These are phyloP conservation scores for Rhododendron simsii DNA, from an alignment of 148 eudicot species.

Conservation along the genomic window DNA sequence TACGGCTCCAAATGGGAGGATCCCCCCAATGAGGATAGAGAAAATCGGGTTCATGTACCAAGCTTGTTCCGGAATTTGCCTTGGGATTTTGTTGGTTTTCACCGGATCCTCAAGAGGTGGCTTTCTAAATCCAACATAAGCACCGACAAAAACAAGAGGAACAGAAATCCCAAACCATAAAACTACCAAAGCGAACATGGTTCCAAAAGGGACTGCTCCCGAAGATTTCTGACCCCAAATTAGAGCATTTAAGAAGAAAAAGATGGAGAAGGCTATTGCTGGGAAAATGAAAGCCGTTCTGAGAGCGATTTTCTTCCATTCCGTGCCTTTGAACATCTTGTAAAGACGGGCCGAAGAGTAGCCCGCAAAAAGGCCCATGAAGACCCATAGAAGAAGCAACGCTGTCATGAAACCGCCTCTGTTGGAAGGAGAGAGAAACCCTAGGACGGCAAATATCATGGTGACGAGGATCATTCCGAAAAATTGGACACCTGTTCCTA, in stretches of 20 bases:
- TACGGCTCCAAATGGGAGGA: slow-evolving; percentile 56
- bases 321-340: slow-evolving; percentile 52
- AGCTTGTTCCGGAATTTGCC: slow-evolving; percentile 53
- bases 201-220: slow-evolving; percentile 54
- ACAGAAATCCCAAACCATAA: slow-evolving; percentile 54
- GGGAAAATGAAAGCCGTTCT: slow-evolving; percentile 47
- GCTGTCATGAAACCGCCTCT: slow-evolving; percentile 60
- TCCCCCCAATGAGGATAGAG: slow-evolving; percentile 48
- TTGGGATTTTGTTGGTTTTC: slow-evolving; percentile 48
- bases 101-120: slow-evolving; percentile 50
- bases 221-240: slow-evolving; percentile 58
- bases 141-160: slow-evolving; percentile 51
- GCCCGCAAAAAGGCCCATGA: slow-evolving; percentile 55
- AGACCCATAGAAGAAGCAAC: slow-evolving; percentile 45
- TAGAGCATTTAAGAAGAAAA: slow-evolving; percentile 43
- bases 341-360: slow-evolving; percentile 42
- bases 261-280: slow-evolving; percentile 28
- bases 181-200: slow-evolving; percentile 54
- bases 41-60: slow-evolving; percentile 54
- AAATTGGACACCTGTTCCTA: slow-evolving; percentile 53
- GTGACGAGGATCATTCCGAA: slow-evolving; percentile 44
- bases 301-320: slow-evolving; percentile 46
- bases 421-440: slow-evolving; percentile 54
- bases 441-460: slow-evolving; percentile 49
- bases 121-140: slow-evolving; percentile 42